phyloP scores from a whole-genome alignment of 495 filamentous ascomycete species.

The Tuber calosporum region DNA sequence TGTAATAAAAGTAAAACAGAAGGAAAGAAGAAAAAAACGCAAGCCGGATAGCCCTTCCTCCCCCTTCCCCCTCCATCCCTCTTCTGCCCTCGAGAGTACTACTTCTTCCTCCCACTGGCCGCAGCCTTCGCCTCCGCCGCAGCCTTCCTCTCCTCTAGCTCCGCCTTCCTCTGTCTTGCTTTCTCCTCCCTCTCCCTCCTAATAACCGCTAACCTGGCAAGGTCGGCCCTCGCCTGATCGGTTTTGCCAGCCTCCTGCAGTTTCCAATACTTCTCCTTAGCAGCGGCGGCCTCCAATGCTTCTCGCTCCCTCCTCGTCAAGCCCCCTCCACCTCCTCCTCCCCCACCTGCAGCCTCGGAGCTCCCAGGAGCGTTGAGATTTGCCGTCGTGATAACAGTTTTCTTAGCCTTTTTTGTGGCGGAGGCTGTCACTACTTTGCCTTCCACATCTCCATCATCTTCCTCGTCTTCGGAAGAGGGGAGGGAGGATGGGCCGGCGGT shows the following conservation, averaged over 20 bases:
- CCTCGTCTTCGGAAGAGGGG: conserved; percentile 59
- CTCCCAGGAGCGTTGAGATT: conserved; percentile 37
- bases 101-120: conserved; percentile 30
- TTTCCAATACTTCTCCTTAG: conserved; percentile 86
- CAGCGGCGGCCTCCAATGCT: conserved; percentile 76
- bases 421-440: conserved; percentile 44
- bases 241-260: conserved; percentile 94
- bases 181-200: conserved; percentile 81
- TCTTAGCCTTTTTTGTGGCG: conserved; percentile 23
- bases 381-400: conserved; percentile 16
- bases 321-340: conserved; percentile 47
- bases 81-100: not conserved
- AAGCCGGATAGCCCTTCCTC: not conserved
- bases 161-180: conserved; percentile 65
- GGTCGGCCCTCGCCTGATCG: conserved; percentile 87
- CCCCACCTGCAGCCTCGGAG: conserved; percentile 36
- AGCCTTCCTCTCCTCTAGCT: conserved; percentile 42
- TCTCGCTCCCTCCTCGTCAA: conserved; percentile 79
- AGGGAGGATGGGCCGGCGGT: conserved; percentile 73
- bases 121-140: conserved; percentile 33
- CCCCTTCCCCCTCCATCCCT: not conserved
- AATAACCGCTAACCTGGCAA: conserved; percentile 73
- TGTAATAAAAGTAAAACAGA: not conserved
- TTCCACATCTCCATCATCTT: conserved; percentile 45
- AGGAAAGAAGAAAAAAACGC: not conserved